A percentile compares a stretch with the other conserved stretches of the same genome.
Conservation (phyloP, 1,284 basidiomycete species). For the Mycosarcoma mackinlayi region DNA sequence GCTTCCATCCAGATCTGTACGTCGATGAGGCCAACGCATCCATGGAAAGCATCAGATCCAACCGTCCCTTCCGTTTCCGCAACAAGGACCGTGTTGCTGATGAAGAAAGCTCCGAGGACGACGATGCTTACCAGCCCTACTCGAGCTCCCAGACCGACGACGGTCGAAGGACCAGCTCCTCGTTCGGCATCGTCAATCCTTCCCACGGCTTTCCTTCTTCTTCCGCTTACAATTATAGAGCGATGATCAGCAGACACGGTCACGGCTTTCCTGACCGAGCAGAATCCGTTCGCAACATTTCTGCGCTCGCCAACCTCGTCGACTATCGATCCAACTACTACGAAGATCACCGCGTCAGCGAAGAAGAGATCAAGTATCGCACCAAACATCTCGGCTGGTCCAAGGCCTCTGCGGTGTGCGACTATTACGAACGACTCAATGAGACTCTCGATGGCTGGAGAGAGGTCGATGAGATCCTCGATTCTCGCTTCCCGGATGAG, state of each 20-base stretch:
- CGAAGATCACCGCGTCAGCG: constrained; percentile 51
- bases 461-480: constrained; percentile 66
- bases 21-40: constrained; percentile 5
- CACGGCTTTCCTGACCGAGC: constrained; percentile 54
- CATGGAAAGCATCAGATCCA: constrained; percentile 10
- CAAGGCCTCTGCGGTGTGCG: constrained; percentile 43
- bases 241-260: constrained; percentile 44
- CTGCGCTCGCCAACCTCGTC: constrained; percentile 58
- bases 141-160: constrained; percentile 27
- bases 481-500: constrained; percentile 64
- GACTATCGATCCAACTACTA: constrained; percentile 61
- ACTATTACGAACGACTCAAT: constrained; percentile 62
- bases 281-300: constrained; percentile 59
- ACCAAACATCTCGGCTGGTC: constrained; percentile 37
- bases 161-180: constrained; percentile 33
- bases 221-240: constrained; percentile 36
- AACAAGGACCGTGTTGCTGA: constrained; percentile 1
- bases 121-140: constrained; percentile 18
- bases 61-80: constrained; percentile 1
- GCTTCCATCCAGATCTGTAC: constrained; percentile 15
- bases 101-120: constrained; percentile 24
- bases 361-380: constrained; percentile 51
- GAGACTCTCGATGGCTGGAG: constrained; percentile 64
- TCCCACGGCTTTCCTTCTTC: constrained; percentile 36
- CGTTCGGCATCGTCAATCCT: constrained; percentile 28